Evolutionary conservation across 345 rosid genomes (phyloP).

Genomic region (Brassica nigra): DNA sequence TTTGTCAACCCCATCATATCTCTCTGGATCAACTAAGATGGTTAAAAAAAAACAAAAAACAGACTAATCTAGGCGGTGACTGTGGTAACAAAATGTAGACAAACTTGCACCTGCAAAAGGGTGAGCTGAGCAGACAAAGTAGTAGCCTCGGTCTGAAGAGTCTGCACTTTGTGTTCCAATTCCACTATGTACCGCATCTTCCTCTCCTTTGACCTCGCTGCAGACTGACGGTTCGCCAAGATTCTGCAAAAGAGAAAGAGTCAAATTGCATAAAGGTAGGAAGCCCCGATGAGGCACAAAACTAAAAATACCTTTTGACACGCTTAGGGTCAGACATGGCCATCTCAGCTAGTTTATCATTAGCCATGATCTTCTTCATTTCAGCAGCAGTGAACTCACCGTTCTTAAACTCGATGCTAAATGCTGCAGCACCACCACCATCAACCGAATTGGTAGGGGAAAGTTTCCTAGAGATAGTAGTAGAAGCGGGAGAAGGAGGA

Average conservation of each 20-base stretch:
- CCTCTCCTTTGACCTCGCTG: conserved; percentile 95
- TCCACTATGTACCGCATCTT: conserved; percentile 92
- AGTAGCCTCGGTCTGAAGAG: conserved; percentile 95
- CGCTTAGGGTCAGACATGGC: conserved; percentile 87
- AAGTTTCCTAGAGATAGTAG: conserved; percentile 56
- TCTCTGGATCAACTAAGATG: conserved; percentile 45
- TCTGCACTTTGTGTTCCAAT: conserved; percentile 95
- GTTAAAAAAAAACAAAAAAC: background rate
- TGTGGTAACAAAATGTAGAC: background rate
- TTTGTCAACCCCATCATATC: conserved; percentile 90
- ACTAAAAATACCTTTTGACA: conserved; percentile 62
- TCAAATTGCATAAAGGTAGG: conserved; percentile 7
- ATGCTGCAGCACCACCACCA: conserved; percentile 47
- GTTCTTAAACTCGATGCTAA: conserved; percentile 86
- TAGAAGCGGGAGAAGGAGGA: conserved; percentile 72
- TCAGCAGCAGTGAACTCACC: conserved; percentile 88
- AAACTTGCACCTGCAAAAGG: conserved; percentile 65
- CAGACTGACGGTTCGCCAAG: conserved; percentile 93
- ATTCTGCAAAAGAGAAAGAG: conserved; percentile 49
- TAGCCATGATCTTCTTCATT: conserved; percentile 90
- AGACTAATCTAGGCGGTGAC: background rate
- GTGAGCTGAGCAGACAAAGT: conserved; percentile 95
- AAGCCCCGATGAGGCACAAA: too few relatives aligned
- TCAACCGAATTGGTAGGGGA: conserved; percentile 73
- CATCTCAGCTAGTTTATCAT: conserved; percentile 93